phyloP scores from a whole-genome alignment of 768 basidiomycete species.

The Pulveroboletus frians region DNA sequence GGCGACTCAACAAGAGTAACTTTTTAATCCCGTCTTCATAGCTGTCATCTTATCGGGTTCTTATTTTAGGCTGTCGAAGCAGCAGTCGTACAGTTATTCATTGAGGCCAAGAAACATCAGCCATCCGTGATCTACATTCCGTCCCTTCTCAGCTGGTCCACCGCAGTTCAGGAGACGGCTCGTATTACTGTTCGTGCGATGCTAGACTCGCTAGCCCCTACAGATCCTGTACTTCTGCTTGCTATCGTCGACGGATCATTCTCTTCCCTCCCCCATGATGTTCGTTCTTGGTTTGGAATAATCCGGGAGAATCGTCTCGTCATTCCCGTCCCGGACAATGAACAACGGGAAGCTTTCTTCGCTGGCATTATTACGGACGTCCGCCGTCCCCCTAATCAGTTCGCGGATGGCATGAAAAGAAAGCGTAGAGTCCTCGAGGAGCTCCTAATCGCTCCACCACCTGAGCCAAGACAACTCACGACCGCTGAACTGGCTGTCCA shows the following conservation, averaged over 20 bases:
- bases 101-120: slow-evolving; percentile 95
- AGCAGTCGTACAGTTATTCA: slow-evolving; percentile 88
- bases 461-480: slow-evolving; percentile 78
- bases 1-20: slow-evolving; percentile 85
- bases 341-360: slow-evolving; percentile 74
- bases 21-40: background rate
- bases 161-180: slow-evolving; percentile 77
- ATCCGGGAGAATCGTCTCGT: slow-evolving; percentile 70
- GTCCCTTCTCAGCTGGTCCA: slow-evolving; percentile 79
- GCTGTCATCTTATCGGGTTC: slow-evolving; percentile 1
- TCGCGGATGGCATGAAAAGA: slow-evolving; percentile 83
- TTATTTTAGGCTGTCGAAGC: slow-evolving; percentile 74
- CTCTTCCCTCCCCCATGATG: slow-evolving; percentile 68
- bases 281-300: slow-evolving; percentile 87
- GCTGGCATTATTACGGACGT: slow-evolving; percentile 64
- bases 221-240: slow-evolving; percentile 89
- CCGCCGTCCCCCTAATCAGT: slow-evolving; percentile 73
- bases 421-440: slow-evolving; percentile 80
- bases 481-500: slow-evolving; percentile 79
- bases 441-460: slow-evolving; percentile 82
- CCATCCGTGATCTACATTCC: slow-evolving; percentile 96
- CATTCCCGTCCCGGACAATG: slow-evolving; percentile 45
- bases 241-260: slow-evolving; percentile 82
- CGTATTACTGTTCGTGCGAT: slow-evolving; percentile 83
- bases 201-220: slow-evolving; percentile 85